These are phyloP conservation scores for Croton setiger DNA, from an alignment of 441 rosid genomes.

Conservation along the genomic window DNA sequence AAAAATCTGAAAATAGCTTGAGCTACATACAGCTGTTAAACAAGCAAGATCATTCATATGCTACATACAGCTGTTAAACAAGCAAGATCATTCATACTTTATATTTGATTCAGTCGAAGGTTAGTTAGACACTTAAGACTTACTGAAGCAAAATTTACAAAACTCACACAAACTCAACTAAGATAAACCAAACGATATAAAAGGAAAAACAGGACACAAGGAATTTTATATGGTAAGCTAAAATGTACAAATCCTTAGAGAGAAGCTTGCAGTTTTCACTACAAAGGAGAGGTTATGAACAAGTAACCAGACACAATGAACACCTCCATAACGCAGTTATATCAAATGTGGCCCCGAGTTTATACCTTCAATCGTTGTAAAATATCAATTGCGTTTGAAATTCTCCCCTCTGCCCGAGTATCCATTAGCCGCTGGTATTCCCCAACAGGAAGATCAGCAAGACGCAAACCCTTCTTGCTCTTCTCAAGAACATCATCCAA, in stretches of 20 bases:
- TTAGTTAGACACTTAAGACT: no score
- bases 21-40: no score
- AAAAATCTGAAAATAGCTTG: no score
- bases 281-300: background rate
- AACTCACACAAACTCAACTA: background rate
- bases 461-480: conserved; percentile 68
- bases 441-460: conserved; percentile 68
- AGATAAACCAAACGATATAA: no score
- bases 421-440: conserved; percentile 79
- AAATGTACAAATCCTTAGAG: background rate
- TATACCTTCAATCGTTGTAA: conserved; percentile 85
- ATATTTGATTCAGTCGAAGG: background rate
- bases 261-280: background rate
- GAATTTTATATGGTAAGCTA: background rate
- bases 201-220: background rate
- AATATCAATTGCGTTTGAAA: conserved; percentile 78
- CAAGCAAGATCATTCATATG: no score
- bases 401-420: conserved; percentile 76
- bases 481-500: conserved; percentile 72
- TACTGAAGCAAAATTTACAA: no score
- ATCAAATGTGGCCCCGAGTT: conserved; percentile 17
- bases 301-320: background rate
- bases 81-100: background rate
- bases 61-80: background rate
- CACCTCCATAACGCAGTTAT: conserved; percentile 9